A percentile compares a stretch with the other conserved stretches of the same genome.
Evolutionary conservation across 306 rosid species (phyloP).

Genomic region (Castanea crenata): DNA sequence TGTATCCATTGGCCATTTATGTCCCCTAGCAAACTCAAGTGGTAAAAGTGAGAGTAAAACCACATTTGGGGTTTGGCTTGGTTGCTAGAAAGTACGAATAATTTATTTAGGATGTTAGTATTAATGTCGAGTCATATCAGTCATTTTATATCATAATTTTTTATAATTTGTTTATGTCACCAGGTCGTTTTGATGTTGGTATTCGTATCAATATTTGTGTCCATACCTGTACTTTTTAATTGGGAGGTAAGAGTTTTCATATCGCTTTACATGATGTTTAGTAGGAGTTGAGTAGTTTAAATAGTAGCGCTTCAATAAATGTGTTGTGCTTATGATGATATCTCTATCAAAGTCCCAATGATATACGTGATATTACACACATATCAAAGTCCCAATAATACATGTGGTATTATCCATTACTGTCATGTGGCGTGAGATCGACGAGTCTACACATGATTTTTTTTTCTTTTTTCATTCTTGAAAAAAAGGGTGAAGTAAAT

Average conservation of each 20-base stretch:
- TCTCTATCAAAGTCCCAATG: fast-evolving
- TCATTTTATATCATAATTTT: too few species aligned
- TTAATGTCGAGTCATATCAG: too few species aligned
- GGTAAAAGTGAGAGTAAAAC: too few species aligned
- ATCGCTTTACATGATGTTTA: fast-evolving
- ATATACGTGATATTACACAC: fast-evolving
- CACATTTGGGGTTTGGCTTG: too few species aligned
- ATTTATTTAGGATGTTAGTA: too few species aligned
- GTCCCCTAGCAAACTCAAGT: too few species aligned
- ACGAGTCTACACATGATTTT: fast-evolving
- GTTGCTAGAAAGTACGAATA: too few species aligned
- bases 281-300: fast-evolving
- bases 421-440: fast-evolving
- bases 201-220: fast-evolving
- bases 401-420: fast-evolving
- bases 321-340: fast-evolving
- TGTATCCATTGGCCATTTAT: too few species aligned
- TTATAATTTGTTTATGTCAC: fast-evolving
- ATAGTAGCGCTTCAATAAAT: too few species aligned
- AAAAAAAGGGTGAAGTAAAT: too few species aligned
- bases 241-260: fast-evolving
- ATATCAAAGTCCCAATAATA: too few species aligned
- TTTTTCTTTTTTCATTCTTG: too few species aligned
- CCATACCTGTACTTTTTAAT: fast-evolving
- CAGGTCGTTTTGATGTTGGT: fast-evolving